phyloP scores from a whole-genome alignment of 768 basidiomycete genomes.

The Naganishia vishniacii region DNA sequence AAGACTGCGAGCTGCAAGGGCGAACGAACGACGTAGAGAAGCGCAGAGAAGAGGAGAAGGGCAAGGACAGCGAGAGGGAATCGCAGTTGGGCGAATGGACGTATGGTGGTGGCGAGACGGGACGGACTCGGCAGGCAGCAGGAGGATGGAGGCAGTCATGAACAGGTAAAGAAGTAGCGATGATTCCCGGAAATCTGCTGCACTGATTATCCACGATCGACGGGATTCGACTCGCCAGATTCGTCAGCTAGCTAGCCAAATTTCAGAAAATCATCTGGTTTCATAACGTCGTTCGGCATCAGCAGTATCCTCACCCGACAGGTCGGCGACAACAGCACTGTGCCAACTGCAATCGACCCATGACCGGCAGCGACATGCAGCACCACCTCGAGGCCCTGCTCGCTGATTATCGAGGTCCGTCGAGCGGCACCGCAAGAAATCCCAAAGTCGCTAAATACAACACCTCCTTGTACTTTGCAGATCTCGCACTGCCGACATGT shows the following conservation, averaged over 20 bases:
- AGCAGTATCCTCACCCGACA: too few species aligned
- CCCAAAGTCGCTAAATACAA: background rate
- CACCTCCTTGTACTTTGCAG: background rate
- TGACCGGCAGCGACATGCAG: background rate
- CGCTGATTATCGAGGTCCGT: conserved; percentile 3
- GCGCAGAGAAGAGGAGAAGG: background rate
- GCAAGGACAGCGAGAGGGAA: background rate
- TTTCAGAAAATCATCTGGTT: too few species aligned
- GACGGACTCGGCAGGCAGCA: too few species aligned
- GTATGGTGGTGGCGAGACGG: background rate
- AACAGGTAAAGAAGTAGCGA: too few species aligned
- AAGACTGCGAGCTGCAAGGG: background rate
- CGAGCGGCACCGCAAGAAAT: background rate
- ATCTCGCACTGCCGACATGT: background rate
- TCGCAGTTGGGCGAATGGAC: background rate
- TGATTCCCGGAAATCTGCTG: too few species aligned
- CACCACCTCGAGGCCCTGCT: background rate
- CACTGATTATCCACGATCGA: too few species aligned
- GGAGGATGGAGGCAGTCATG: too few species aligned
- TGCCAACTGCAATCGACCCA: too few species aligned
- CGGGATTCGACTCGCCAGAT: too few species aligned
- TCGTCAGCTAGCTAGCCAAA: too few species aligned
- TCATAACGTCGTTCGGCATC: too few species aligned
- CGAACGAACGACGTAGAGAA: background rate
- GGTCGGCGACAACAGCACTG: too few species aligned